A percentile compares a stretch with the other conserved stretches of the same genome.
Conservation (phyloP, 139 green algal genomes). For the Raphidocelis subcapitata region DNA sequence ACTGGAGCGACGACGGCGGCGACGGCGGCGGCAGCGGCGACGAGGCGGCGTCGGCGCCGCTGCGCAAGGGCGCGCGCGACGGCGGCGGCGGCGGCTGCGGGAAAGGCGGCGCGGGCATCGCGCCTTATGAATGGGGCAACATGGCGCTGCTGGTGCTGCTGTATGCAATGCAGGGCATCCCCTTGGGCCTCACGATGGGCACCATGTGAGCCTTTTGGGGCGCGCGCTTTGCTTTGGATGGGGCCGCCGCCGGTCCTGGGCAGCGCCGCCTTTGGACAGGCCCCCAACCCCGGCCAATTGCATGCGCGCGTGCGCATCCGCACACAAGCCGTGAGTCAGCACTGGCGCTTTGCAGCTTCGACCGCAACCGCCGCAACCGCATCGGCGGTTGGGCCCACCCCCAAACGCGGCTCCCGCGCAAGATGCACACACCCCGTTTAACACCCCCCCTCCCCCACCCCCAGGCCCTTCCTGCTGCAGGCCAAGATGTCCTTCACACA, state of each 20-base stretch:
- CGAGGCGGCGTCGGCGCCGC: no score
- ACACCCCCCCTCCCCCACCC: background rate
- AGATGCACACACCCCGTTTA: background rate
- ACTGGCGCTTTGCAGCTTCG: background rate
- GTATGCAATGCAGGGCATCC: conserved; percentile 89
- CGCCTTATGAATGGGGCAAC: conserved; percentile 51
- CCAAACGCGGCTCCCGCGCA: no score
- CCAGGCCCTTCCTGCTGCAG: conserved; percentile 88
- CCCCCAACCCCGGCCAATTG: no score
- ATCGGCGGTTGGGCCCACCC: background rate
- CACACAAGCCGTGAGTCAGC: background rate
- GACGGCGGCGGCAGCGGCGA: no score
- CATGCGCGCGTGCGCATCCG: no score
- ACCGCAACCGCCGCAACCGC: background rate
- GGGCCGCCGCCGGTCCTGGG: no score
- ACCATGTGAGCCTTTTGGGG: conserved; percentile 80
- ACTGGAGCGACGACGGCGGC: no score
- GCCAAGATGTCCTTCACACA: conserved; percentile 73
- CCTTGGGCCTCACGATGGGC: conserved; percentile 83
- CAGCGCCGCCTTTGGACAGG: no score
- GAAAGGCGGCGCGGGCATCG: background rate
- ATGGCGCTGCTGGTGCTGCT: conserved; percentile 81
- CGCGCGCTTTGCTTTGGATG: no score
- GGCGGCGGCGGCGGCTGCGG: no score
- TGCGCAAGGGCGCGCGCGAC: no score